These are phyloP conservation scores for Dendrobium catenatum DNA, from an alignment of 106 monocot species.

Conservation along the genomic window DNA sequence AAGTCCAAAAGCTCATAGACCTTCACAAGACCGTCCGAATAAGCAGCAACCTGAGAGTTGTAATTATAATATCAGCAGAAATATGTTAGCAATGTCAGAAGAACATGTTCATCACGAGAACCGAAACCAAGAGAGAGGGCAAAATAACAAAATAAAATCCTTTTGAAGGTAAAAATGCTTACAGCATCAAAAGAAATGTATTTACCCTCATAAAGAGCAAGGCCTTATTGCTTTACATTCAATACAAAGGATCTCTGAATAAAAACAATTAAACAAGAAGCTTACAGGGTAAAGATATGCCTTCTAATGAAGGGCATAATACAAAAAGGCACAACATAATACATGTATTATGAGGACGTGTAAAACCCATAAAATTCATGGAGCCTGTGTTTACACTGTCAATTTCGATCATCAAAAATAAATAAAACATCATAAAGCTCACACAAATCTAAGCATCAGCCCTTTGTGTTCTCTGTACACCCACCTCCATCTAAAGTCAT, in stretches of 20 bases:
- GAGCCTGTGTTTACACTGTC: background rate
- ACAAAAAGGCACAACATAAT: background rate
- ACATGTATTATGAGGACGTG: background rate
- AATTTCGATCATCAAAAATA: background rate
- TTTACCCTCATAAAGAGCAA: background rate
- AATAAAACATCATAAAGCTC: background rate
- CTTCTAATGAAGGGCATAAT: background rate
- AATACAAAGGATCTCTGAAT: background rate
- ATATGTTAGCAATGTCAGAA: background rate
- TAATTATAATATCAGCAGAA: background rate
- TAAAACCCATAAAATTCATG: background rate
- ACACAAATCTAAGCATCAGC: background rate
- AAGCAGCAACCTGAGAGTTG: constrained; percentile 62
- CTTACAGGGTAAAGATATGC: background rate
- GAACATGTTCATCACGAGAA: background rate
- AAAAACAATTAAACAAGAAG: background rate
- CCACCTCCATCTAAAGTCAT: background rate
- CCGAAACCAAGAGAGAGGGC: background rate
- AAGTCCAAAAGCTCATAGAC: constrained; percentile 77
- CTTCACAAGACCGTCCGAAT: constrained; percentile 86
- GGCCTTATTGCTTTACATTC: background rate
- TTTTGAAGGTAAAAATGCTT: background rate
- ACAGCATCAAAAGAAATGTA: background rate
- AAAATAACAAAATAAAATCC: background rate
- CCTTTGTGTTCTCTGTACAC: background rate